Base-by-base conservation (phyloP, 768 basidiomycete species). In the Boletus insuetus region DNA sequence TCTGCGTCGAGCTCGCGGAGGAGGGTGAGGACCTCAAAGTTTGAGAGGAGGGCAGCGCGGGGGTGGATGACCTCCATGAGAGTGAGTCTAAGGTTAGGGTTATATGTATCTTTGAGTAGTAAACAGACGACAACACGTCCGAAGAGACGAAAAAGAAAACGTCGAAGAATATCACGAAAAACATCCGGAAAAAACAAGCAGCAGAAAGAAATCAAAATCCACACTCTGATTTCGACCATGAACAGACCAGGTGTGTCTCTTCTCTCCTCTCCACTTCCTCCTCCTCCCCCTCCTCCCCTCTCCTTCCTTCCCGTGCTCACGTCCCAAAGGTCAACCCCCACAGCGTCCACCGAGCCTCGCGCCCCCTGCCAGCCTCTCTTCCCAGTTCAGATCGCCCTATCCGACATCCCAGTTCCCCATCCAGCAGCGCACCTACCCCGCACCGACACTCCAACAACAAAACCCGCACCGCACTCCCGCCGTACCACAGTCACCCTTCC, bases 31-130 rank as follows among this genome's bases (percentile, higher is more conserved):
- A 97, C 94, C 70, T 98, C 95, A 63, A 78, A 83, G 72, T 97
- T 96, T 32, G 92, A 89, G 16, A 98, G 81, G 50, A 96, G 82
- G n/a, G 91, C 84, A 16, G 89, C 76, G 49, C 89, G 82, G 12
- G 84, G 65, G 57, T 87, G 84, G 46, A 68, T 2, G 58, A 70
- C 52, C 35, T 72, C 49, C 65, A 65, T 64, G 12, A 16, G 17
- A 39, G 17, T 2, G 6, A 9, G 4, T 16, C 34, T 53, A 45
- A 50, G 65, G 62, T 58, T 66, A 66, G 65, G 65, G 65, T 66
- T 59, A 56, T 46, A 16, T 20, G 20, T n/a, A n/a, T 53, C 48
- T 13, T 34, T 41, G 64, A 49, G 6, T 42, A 32, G 43, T 29
- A 71, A 69, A 69, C 55, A 69, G 32, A 19, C 11, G 50, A 66